Evolutionary conservation across 2,329 filamentous ascomycete species (phyloP), one percentile per base, ranked within the genome.

Genomic region (Keithomyces neogunnii): DNA sequence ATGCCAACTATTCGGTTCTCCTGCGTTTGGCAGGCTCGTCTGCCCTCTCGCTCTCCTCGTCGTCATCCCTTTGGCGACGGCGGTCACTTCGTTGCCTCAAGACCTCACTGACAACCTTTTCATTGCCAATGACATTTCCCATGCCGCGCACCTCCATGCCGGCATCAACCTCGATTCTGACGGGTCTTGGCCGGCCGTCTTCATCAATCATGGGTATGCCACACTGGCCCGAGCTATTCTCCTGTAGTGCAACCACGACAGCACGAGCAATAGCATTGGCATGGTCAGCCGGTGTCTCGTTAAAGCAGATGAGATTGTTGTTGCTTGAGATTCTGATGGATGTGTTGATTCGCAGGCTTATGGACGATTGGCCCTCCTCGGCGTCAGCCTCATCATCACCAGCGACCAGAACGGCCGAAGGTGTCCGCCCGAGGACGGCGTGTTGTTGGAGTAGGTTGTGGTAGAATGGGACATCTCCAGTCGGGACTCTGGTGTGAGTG

Each of bases 291-390:
- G 72, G 67, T 4, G 70, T 66, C 3, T 68, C 60, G 0, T 64
- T 58, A 26, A 78, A 60, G 26, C 72, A 70, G 45, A 79, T 63
- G 47, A 76, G 60, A 61, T 82, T 82, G 62, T 73, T 67, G 62
- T 69, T 68, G 54, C 71, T 73, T 38, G 64, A 63, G 57, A 82
- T 66, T 53, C 59, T 66, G 58, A 80, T 61, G 1, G 73, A 69
- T 13, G 73, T 71, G 57, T 73, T 72, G 64, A 82, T 74, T 13
- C 64, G 66, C 44, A 82, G 62, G 47, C 62, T 67, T 52, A 80
- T 70, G 46, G 73, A 64, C 1, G 69, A 69, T 44, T 62, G 56
- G 8, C 61, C 58, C 36, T 65, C 60, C 6, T 52, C 40, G 0
- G 42, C 46, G 26, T 58, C 49, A n/a, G 52, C 53, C 11, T 56